phyloP scores from a whole-genome alignment of 495 filamentous ascomycete genomes.

The Schizothecium vesticola region DNA sequence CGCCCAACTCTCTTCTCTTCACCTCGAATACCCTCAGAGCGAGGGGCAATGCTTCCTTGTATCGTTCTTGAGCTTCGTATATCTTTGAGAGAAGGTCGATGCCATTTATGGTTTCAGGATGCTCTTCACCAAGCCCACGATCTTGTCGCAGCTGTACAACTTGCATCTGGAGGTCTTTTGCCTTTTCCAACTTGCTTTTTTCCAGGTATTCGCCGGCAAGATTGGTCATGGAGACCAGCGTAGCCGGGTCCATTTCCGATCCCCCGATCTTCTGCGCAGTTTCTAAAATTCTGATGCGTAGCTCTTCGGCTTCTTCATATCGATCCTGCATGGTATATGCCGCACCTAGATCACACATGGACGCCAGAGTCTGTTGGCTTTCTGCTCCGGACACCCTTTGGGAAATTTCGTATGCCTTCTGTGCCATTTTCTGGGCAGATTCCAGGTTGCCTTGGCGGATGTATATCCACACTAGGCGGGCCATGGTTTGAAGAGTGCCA shows the following conservation, averaged over 20 bases:
- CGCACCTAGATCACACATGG: background rate
- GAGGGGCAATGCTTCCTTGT: background rate
- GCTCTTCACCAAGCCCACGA: background rate
- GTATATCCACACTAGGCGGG: too few relatives aligned
- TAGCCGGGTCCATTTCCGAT: constrained; percentile 3
- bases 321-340: background rate
- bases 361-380: background rate
- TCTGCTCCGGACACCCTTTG: background rate
- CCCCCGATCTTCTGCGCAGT: constrained; percentile 4
- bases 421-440: too few relatives aligned
- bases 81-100: background rate
- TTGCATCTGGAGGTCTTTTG: constrained; percentile 16
- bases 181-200: constrained; percentile 33
- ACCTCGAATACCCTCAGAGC: background rate
- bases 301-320: background rate
- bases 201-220: background rate
- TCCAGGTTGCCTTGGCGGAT: too few relatives aligned
- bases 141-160: constrained; percentile 1
- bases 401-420: background rate
- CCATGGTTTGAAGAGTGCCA: background rate
- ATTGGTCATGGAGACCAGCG: background rate
- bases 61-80: background rate
- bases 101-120: background rate
- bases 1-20: background rate
- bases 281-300: background rate